These are phyloP conservation scores for Periconia macrospinosa DNA, from an alignment of 2,329 filamentous ascomycete species.

Conservation along the genomic window DNA sequence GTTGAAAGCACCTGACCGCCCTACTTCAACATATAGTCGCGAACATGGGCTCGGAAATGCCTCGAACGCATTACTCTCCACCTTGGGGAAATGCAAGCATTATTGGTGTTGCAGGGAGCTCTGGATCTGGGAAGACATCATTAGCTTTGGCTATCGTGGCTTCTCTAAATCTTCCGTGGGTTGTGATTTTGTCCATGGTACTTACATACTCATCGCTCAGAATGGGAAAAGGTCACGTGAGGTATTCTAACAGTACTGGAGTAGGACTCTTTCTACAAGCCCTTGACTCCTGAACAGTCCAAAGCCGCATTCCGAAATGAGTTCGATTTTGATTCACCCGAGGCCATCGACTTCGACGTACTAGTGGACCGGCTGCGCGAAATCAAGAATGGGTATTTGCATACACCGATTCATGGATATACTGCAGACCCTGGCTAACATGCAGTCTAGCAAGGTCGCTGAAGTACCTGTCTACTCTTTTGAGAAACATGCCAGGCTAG, in stretches of 20 bases:
- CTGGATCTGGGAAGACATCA: conserved; percentile 93
- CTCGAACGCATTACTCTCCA: conserved; percentile 71
- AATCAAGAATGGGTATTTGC: conserved; percentile 82
- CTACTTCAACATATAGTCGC: not conserved
- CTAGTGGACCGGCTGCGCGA: conserved; percentile 78
- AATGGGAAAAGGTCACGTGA: conserved; percentile 24
- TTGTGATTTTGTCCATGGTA: conserved; percentile 96
- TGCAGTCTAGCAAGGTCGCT: conserved; percentile 67
- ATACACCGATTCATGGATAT: not conserved
- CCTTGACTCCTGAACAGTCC: conserved; percentile 76
- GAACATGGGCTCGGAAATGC: conserved; percentile 45
- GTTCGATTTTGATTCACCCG: conserved; percentile 93
- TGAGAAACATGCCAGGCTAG: conserved; percentile 79
- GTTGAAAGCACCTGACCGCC: not conserved
- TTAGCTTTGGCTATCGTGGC: conserved; percentile 88
- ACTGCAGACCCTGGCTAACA: conserved; percentile 16
- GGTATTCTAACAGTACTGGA: conserved; percentile 15
- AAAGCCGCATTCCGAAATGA: conserved; percentile 83
- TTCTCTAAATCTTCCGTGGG: conserved; percentile 91
- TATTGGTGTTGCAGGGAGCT: conserved; percentile 93
- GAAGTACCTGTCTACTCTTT: conserved; percentile 97
- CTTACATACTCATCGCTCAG: conserved; percentile 5
- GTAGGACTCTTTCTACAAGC: conserved; percentile 99
- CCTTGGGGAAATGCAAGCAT: conserved; percentile 97
- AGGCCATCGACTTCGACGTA: conserved; percentile 92